Evolutionary conservation across 345 rosid genomes (phyloP), one percentile per base, ranked within the genome.

Genomic region (Nephelium lappaceum): DNA sequence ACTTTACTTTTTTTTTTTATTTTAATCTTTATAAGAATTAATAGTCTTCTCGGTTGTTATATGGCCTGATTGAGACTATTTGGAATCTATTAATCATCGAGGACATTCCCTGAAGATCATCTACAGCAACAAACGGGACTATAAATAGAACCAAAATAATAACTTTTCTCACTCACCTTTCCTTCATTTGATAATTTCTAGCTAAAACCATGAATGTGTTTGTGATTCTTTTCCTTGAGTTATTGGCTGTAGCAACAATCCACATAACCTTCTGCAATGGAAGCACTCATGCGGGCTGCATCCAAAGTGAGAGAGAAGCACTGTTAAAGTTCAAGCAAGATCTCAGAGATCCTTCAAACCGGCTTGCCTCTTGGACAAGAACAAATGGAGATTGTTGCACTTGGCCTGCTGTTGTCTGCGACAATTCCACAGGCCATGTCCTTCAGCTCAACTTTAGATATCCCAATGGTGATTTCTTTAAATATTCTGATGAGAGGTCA

Each of bases 281-380:
- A 64, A 64, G 36, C 67, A 11, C 67, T 63, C 11, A 10, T 4
- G 8, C 10, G 12, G 74, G 74, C 10, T 51, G 74, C 74, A 71
- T 71, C 8, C 16, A 51, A 10, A 71, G 74, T 71, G 74, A 51
- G 63, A 51, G 74, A 27, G 4, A 53, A 27, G 74, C 63, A 51
- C 74, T 71, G 51, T 15, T 71, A 8, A 71, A 12, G 15, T 71
- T 71, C 62, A 51, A 27, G 36, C 24, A 51, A 27, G 74, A 51
- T 23, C 73, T 69, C 11, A 25, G 2, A 51, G 74, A 51, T 51
- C 74, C 62, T 31, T 51, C 61, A 9, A 51, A 53, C 63, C 25
- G 62, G 74, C 74, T 71, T 27, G 63, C 43, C 63, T 71, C 62
- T 51, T 71, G 74, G 74, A 51, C 1, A 11, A 1, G n/a, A 1